Evolutionary conservation across 805 yeast genomes (phyloP).

Genomic region (Candida broadrunensis): DNA sequence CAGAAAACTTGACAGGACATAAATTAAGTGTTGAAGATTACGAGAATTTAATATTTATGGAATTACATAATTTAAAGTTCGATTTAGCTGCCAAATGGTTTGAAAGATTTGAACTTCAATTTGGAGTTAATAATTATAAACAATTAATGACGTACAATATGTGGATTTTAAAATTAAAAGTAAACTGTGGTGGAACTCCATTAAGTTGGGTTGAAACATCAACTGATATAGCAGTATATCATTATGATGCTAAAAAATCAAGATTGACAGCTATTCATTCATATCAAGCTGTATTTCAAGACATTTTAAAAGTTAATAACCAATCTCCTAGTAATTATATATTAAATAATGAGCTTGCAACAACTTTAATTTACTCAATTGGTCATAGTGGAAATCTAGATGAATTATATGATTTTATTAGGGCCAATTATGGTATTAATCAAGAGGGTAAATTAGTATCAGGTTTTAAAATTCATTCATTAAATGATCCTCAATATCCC

Average conservation of each 20-base stretch:
- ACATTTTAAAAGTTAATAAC: conserved; percentile 1
- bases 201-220: conserved; percentile 25
- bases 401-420: conserved; percentile 22
- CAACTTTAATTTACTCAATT: conserved; percentile 29
- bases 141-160: conserved; percentile 25
- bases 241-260: not conserved
- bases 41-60: conserved; percentile 36
- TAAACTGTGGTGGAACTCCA: conserved; percentile 31
- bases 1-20: conserved; percentile 9
- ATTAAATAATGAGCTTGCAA: conserved; percentile 19
- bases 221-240: conserved; percentile 12
- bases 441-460: conserved; percentile 16
- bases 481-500: conserved; percentile 22
- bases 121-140: conserved; percentile 4
- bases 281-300: conserved; percentile 1
- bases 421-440: conserved; percentile 30
- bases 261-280: not conserved
- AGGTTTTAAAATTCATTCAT: not conserved
- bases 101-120: conserved; percentile 26
- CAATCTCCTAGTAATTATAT: not conserved
- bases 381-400: conserved; percentile 22
- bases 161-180: conserved; percentile 34
- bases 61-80: conserved; percentile 30
- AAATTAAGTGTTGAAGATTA: conserved; percentile 24
- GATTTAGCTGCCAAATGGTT: conserved; percentile 43